Evolutionary conservation across 1,139 yeast species (phyloP).

Genomic region (Geotrichum fermentans): DNA sequence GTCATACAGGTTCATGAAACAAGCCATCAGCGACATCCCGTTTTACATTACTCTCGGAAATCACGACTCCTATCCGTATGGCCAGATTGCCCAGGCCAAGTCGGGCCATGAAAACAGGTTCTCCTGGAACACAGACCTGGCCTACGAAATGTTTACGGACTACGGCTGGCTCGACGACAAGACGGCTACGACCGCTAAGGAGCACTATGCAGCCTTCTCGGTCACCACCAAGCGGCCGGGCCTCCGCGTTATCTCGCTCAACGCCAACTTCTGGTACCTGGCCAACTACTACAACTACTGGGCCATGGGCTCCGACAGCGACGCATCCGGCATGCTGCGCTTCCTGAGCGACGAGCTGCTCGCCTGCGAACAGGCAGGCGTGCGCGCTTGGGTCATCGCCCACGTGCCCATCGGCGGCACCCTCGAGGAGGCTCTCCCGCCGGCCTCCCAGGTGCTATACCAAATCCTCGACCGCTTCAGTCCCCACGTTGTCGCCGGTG

Average conservation of each 20-base stretch:
- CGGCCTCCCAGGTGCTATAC: slow-evolving; percentile 54
- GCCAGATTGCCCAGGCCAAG: slow-evolving; percentile 55
- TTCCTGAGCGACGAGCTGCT: slow-evolving; percentile 58
- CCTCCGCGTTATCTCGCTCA: slow-evolving; percentile 57
- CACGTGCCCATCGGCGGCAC: slow-evolving; percentile 56
- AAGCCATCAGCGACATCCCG: slow-evolving; percentile 43
- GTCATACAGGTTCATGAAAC: slow-evolving; percentile 9
- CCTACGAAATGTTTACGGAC: slow-evolving; percentile 52
- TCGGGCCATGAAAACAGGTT: slow-evolving; percentile 48
- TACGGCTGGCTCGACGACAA: slow-evolving; percentile 31
- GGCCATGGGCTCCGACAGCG: slow-evolving; percentile 50
- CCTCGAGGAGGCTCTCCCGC: slow-evolving; percentile 53
- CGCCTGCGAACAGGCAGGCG: slow-evolving; percentile 52
- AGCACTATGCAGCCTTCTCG: slow-evolving; percentile 61
- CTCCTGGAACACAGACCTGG: slow-evolving; percentile 55
- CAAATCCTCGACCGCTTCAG: slow-evolving; percentile 62
- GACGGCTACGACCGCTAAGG: slow-evolving; percentile 30
- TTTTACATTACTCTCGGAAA: slow-evolving; percentile 63
- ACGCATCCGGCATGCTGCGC: slow-evolving; percentile 59
- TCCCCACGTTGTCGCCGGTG: slow-evolving; percentile 63
- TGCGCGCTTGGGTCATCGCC: slow-evolving; percentile 67
- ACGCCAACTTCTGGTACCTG: slow-evolving; percentile 62
- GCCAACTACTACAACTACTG: slow-evolving; percentile 62
- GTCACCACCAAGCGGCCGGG: slow-evolving; percentile 49
- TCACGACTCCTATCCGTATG: slow-evolving; percentile 70